Evolutionary conservation across 1,284 basidiomycete species (phyloP).

Genomic region (Lignosus rhinocerotis): DNA sequence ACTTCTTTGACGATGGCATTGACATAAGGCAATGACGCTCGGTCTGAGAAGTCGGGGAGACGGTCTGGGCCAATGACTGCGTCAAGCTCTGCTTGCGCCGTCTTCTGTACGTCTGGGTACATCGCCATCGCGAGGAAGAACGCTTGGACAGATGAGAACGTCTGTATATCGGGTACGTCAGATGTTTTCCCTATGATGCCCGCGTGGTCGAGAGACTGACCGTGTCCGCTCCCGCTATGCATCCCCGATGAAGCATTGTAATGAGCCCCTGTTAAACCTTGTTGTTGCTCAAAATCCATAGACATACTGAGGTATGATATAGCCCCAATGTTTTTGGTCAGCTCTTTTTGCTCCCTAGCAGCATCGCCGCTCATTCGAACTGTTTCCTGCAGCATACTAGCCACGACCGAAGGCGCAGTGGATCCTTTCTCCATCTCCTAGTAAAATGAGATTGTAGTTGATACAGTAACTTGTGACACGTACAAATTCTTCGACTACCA

Average conservation of each 20-base stretch:
- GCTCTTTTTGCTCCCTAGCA: background rate
- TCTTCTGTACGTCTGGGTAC: slow-evolving; percentile 29
- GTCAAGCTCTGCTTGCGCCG: slow-evolving; percentile 35
- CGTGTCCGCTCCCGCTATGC: background rate
- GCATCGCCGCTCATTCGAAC: no score
- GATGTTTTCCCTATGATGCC: background rate
- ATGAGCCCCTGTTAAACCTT: background rate
- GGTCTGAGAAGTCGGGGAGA: slow-evolving; percentile 33
- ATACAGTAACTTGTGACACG: background rate
- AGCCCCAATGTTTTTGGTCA: background rate
- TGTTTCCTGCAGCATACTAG: background rate
- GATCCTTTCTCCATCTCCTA: background rate
- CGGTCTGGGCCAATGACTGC: slow-evolving; percentile 28
- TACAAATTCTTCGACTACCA: slow-evolving; percentile 9
- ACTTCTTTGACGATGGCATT: slow-evolving; percentile 35
- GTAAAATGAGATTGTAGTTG: background rate
- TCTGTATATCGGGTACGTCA: background rate
- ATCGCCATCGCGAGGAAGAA: slow-evolving; percentile 34
- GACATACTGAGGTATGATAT: background rate
- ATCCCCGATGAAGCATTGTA: background rate
- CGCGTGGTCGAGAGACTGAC: background rate
- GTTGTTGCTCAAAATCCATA: background rate
- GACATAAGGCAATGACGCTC: slow-evolving; percentile 31
- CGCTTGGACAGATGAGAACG: slow-evolving; percentile 6
- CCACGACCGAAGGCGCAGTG: background rate